Percentiles rank a stretch among this genome's conserved stretches.
Evolutionary conservation across 1,284 basidiomycete species (phyloP).

Genomic region (Tilletia walkeri): DNA sequence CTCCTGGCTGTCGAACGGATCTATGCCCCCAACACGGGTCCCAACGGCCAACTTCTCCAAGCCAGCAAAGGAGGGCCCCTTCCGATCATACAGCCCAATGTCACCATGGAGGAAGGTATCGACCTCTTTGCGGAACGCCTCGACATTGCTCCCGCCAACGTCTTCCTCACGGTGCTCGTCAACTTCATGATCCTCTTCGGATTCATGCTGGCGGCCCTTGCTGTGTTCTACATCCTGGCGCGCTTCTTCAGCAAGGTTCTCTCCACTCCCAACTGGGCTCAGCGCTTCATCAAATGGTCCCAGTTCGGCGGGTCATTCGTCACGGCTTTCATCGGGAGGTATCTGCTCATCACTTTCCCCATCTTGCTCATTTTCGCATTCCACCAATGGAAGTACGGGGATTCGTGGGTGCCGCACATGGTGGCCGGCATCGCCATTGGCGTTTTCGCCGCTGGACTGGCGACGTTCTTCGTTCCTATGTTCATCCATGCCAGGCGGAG

Average conservation of each 20-base stretch:
- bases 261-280: neutral
- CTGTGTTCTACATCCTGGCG: conserved; percentile 27
- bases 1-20: conserved; percentile 24
- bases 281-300: conserved; percentile 5
- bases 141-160: conserved; percentile 44
- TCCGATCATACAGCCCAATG: conserved; percentile 33
- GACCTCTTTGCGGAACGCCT: conserved; percentile 41
- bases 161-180: conserved; percentile 49
- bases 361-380: conserved; percentile 43
- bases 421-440: conserved; percentile 35
- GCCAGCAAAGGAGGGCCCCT: conserved; percentile 27
- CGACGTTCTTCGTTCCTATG: conserved; percentile 36
- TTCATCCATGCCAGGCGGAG: conserved; percentile 30
- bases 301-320: conserved; percentile 25
- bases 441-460: conserved; percentile 32
- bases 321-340: conserved; percentile 22
- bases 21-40: conserved; percentile 51
- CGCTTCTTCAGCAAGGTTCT: neutral
- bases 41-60: conserved; percentile 39
- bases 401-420: conserved; percentile 49
- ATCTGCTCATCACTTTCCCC: conserved; percentile 18
- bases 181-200: conserved; percentile 42
- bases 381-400: conserved; percentile 48
- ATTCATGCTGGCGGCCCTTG: conserved; percentile 31
- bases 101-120: conserved; percentile 33